A percentile compares a stretch with the other conserved stretches of the same genome.
phyloP scores from a whole-genome alignment of 768 basidiomycete species.

The Pluteus cervinus region DNA sequence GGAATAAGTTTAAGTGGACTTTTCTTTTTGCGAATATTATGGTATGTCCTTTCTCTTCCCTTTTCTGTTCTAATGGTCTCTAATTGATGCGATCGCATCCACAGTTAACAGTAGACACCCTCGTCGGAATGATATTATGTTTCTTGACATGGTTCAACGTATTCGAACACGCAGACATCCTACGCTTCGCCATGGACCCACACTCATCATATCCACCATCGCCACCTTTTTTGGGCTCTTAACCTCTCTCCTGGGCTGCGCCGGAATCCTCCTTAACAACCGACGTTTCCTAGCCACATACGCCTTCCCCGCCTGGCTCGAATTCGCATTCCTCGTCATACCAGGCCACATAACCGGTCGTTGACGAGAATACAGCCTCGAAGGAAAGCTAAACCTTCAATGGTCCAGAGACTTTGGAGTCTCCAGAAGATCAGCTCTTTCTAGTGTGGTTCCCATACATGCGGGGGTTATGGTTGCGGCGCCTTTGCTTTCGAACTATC shows the following conservation, averaged over 20 bases:
- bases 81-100: not conserved
- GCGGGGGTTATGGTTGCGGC: slow-evolving; percentile 55
- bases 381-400: slow-evolving; percentile 74
- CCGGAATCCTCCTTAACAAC: slow-evolving; percentile 80
- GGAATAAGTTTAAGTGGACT: slow-evolving; percentile 84
- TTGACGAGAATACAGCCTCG: slow-evolving; percentile 67
- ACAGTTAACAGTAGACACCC: slow-evolving; percentile 50
- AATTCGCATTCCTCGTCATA: slow-evolving; percentile 61
- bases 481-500: slow-evolving; percentile 75
- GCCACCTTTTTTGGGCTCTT: slow-evolving; percentile 54
- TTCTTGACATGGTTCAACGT: slow-evolving; percentile 77
- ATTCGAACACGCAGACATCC: slow-evolving; percentile 61
- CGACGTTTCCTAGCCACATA: slow-evolving; percentile 77
- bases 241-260: slow-evolving; percentile 69
- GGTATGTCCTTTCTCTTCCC: slow-evolving; percentile 16
- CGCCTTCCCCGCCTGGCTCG: slow-evolving; percentile 71
- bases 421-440: slow-evolving; percentile 48
- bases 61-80: not conserved
- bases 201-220: slow-evolving; percentile 66
- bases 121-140: slow-evolving; percentile 55
- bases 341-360: slow-evolving; percentile 81
- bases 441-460: slow-evolving; percentile 65
- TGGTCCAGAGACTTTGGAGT: slow-evolving; percentile 64
- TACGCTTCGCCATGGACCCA: slow-evolving; percentile 60
- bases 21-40: slow-evolving; percentile 58